Percentiles rank a stretch among this genome's conserved stretches.
phyloP scores from a whole-genome alignment of 345 rosid species.

The Brassica incana region DNA sequence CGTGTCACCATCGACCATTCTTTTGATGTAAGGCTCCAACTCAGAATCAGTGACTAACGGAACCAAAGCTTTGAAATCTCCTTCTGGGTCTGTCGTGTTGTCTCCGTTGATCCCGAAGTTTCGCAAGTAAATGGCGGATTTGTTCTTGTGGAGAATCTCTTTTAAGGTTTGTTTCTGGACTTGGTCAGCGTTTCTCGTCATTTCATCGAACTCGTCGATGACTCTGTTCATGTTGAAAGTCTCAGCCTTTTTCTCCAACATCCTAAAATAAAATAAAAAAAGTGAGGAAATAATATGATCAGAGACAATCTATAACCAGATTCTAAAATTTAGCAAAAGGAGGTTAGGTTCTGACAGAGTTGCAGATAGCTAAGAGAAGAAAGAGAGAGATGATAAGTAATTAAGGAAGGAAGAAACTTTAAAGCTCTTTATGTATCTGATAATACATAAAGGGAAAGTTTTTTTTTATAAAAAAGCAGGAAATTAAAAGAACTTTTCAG shows the following conservation, averaged over 20 bases:
- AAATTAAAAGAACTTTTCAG: neutral
- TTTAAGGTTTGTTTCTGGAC: slow-evolving; percentile 68
- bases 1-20: slow-evolving; percentile 68
- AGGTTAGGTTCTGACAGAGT: neutral
- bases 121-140: slow-evolving; percentile 68
- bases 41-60: slow-evolving; percentile 76
- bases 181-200: slow-evolving; percentile 67
- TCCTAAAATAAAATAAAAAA: slow-evolving; percentile 27
- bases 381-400: neutral
- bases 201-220: slow-evolving; percentile 68
- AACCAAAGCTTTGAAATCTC: slow-evolving; percentile 67
- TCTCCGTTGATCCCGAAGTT: slow-evolving; percentile 68
- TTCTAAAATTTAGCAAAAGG: neutral
- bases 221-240: slow-evolving; percentile 50
- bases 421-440: slow-evolving; percentile 11
- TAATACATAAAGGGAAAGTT: slow-evolving; percentile 36
- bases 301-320: slow-evolving; percentile 10
- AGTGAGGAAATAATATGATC: neutral
- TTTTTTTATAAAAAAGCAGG: neutral
- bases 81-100: slow-evolving; percentile 59
- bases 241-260: slow-evolving; percentile 57
- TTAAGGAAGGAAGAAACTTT: neutral
- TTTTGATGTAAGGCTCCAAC: slow-evolving; percentile 67
- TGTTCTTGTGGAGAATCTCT: slow-evolving; percentile 73
- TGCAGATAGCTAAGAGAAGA: slow-evolving; percentile 3